Conservation (phyloP, 176 grass and related monocot species). For the Aegilops tauschii region DNA sequence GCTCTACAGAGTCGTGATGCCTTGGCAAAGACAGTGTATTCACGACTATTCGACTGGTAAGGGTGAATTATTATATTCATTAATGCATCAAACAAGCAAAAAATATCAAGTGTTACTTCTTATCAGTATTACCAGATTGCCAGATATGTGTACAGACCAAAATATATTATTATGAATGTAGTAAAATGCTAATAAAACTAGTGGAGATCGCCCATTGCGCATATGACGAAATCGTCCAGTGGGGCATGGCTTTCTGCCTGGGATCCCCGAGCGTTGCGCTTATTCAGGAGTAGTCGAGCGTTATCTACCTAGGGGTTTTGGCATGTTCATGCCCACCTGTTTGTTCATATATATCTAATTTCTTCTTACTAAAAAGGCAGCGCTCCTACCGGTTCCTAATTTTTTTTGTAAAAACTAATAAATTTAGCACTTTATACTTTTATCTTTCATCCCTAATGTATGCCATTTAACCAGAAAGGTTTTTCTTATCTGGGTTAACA, state of each 20-base stretch:
- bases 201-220: background rate
- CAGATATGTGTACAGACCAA: background rate
- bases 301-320: background rate
- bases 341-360: no score
- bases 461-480: background rate
- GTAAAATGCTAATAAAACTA: background rate
- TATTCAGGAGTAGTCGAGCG: background rate
- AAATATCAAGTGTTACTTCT: background rate
- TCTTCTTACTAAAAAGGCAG: no score
- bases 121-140: conserved; percentile 17
- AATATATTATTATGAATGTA: background rate
- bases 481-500: conserved; percentile 42
- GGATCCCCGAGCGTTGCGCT: background rate
- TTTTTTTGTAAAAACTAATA: background rate
- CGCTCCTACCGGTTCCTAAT: background rate
- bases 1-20: conserved; percentile 81
- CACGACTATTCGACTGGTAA: conserved; percentile 94
- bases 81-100: conserved; percentile 1
- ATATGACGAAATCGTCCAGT: background rate
- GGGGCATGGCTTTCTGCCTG: background rate
- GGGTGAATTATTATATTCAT: conserved; percentile 10
- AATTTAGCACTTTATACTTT: background rate
- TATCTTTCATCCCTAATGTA: background rate
- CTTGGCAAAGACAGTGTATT: conserved; percentile 91
- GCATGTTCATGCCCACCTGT: background rate